Conservation (phyloP, 169 alveolate species). For the Miamiensis avidus region DNA sequence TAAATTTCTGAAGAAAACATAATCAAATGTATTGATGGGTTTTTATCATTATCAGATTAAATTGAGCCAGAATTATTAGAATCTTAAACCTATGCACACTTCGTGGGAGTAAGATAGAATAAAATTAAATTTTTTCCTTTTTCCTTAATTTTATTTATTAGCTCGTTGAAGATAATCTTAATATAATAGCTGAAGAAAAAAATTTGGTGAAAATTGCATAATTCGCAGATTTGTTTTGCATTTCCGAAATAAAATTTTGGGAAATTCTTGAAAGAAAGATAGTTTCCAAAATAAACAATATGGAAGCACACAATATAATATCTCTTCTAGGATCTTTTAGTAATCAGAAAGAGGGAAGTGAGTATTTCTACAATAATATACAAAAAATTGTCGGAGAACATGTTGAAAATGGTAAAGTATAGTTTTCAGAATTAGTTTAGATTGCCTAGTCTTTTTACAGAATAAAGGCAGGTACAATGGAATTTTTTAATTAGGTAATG, state of each 20-base stretch:
- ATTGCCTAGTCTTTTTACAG: neutral
- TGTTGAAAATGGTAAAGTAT: neutral
- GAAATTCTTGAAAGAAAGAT: constrained; percentile 9
- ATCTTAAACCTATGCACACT: neutral
- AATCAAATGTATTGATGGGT: neutral
- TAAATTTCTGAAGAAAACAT: neutral
- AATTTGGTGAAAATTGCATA: constrained; percentile 11
- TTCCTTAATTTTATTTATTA: no score
- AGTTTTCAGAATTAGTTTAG: neutral
- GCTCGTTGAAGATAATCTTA: neutral
- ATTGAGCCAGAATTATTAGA: neutral
- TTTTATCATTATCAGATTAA: neutral
- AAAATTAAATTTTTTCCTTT: no score
- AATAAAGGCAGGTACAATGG: constrained; percentile 13
- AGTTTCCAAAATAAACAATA: neutral
- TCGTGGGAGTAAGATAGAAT: neutral
- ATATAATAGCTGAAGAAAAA: neutral
- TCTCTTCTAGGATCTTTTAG: constrained; percentile 1
- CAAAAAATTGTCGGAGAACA: constrained; percentile 4
- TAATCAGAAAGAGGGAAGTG: constrained; percentile 25
- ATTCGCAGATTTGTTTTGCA: constrained; percentile 25
- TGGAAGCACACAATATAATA: neutral
- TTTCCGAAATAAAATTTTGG: constrained; percentile 4
- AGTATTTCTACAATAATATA: constrained; percentile 10
- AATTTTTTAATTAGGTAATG: constrained; percentile 14